Evolutionary conservation across 2,329 filamentous ascomycete species (phyloP).

Genomic region (Ceratocystiopsis minuta): DNA sequence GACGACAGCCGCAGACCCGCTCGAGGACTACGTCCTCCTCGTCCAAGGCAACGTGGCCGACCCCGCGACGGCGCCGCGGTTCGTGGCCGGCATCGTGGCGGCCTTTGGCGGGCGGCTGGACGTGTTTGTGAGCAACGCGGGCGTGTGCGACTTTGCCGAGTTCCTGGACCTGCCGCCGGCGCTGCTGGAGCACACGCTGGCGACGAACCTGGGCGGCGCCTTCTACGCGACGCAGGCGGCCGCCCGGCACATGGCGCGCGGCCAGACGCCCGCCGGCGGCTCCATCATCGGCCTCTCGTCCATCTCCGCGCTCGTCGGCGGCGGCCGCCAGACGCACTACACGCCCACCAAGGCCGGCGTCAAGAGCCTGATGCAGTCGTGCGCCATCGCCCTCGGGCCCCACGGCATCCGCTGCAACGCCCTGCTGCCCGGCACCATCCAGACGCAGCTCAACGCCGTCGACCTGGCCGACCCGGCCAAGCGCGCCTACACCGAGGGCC

Average conservation of each 20-base stretch:
- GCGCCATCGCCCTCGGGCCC: conserved; percentile 46
- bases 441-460: conserved; percentile 51
- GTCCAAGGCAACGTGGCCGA: conserved; percentile 4
- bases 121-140: conserved; percentile 76
- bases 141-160: conserved; percentile 74
- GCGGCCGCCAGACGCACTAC: conserved; percentile 50
- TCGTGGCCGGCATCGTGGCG: conserved; percentile 3
- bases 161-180: conserved; percentile 58
- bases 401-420: conserved; percentile 53
- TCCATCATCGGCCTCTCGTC: conserved; percentile 38
- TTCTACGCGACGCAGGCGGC: conserved; percentile 79
- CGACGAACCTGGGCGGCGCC: conserved; percentile 72
- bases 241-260: conserved; percentile 58
- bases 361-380: conserved; percentile 49
- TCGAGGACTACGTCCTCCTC: conserved; percentile 1
- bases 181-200: conserved; percentile 53
- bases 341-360: conserved; percentile 57
- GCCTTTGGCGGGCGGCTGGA: conserved; percentile 35
- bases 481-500: conserved; percentile 45
- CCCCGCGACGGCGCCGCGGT: conserved; percentile 3
- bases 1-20: background rate
- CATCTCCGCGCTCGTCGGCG: conserved; percentile 44
- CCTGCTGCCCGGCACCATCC: conserved; percentile 49
- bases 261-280: conserved; percentile 47
- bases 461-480: conserved; percentile 47